Evolutionary conservation across 306 rosid genomes (phyloP), one percentile per base, ranked within the genome.

Genomic region (Boehmeria nivea): DNA sequence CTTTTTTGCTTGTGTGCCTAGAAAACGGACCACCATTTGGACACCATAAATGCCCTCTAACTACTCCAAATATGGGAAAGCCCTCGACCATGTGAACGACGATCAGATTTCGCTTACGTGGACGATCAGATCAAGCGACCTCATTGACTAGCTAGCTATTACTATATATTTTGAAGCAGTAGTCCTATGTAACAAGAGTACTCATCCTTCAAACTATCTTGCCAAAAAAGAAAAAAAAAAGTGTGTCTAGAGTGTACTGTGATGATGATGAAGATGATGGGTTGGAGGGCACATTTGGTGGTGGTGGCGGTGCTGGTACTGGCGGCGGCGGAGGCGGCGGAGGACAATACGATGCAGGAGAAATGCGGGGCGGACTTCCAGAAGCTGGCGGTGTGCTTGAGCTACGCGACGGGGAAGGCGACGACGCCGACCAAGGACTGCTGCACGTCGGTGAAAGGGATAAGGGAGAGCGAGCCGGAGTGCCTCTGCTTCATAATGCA

Each of bases 401-500:
- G 0, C 2, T 93, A 50, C 11, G 96, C 76, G 19, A 65, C 81
- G 15, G 99, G 95, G 23, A 69, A 64, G 38, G 86, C 68, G 33
- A 36, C 16, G 1, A 37, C 31, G 15, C 99, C 99, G 23, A 43
- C 69, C 1, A 75, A 81, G 72, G 83, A 75, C 0, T 93, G 99
- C 11, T 93, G 99, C 27, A 72, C 61, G 0, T 67, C 86, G 1
- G 64, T 78, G 2, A n/a, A 24, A 19, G 54, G 19, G 25, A 77
- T 93, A 9, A 87, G 46, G 43, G 78, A 77, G 1, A 77, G 26
- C 0, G 46, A 50, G 2, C 99, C 99, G 0, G 82, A 79, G 76
- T 93, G 99, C 24, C 38, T 93, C 58, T 93, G 99, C 22, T 87
- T 18, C 64, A 38, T 93, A 1, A 85, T 93, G 10, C 81, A 78